These are phyloP conservation scores for Gossypioides kirkii DNA, from an alignment of 345 rosid species.

Conservation along the genomic window DNA sequence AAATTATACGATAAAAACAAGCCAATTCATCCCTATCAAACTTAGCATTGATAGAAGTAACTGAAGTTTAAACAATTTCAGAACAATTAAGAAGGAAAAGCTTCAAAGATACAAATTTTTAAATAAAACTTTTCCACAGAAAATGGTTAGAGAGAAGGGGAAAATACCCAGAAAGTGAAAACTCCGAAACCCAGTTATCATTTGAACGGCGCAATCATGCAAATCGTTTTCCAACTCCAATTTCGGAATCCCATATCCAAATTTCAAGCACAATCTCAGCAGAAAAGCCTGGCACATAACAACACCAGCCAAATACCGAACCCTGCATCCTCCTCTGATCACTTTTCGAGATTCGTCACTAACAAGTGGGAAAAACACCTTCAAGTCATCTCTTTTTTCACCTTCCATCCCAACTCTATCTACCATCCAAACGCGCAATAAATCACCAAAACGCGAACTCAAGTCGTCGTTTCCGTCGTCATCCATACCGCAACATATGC, in stretches of 20 bases:
- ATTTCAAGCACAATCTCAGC: conserved; percentile 54
- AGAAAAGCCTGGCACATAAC: conserved; percentile 61
- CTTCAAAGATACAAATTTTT: not conserved
- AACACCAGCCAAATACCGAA: conserved; percentile 57
- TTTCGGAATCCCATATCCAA: conserved; percentile 24
- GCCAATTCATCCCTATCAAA: not conserved
- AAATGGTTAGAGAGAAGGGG: not conserved
- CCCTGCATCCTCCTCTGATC: conserved; percentile 33
- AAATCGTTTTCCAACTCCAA: conserved; percentile 42
- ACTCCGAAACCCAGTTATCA: conserved; percentile 42
- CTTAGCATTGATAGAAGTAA: not conserved
- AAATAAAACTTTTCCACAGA: not conserved
- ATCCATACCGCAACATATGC: conserved; percentile 28
- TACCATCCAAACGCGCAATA: conserved; percentile 54
- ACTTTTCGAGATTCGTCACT: conserved; percentile 26
- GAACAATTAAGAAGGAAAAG: not conserved
- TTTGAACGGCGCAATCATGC: conserved; percentile 26
- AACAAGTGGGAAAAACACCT: not conserved
- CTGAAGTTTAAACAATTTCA: not conserved
- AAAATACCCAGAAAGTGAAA: conserved; percentile 54
- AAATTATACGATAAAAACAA: not conserved
- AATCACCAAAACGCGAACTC: conserved; percentile 42
- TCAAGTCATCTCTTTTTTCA: conserved; percentile 29
- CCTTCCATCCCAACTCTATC: conserved; percentile 33
- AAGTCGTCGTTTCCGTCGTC: conserved; percentile 26